phyloP scores from a whole-genome alignment of 192 early-diverging fungal species.

The Rhizophagus prolifer region DNA sequence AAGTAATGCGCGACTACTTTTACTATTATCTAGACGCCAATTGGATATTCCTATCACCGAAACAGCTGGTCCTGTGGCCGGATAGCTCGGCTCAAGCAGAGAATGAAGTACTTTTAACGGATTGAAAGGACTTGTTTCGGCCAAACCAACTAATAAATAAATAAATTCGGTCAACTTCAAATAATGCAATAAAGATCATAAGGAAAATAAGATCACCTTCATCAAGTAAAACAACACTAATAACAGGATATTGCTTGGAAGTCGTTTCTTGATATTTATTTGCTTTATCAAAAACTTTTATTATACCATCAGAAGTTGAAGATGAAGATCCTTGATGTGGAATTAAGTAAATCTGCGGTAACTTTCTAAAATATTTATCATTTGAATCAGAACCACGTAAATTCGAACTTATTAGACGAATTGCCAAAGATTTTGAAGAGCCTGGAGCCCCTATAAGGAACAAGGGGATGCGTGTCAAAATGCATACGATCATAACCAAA shows the following conservation, averaged over 20 bases:
- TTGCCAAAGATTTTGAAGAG: conserved; percentile 27
- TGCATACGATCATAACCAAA: conserved; percentile 29
- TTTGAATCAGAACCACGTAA: conserved; percentile 27
- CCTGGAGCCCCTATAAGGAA: conserved; percentile 30
- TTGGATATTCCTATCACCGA: conserved; percentile 30
- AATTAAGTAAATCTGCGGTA: conserved; percentile 25
- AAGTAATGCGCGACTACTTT: conserved; percentile 25
- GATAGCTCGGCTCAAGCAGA: neutral
- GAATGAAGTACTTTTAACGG: neutral
- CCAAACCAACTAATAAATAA: conserved; percentile 28
- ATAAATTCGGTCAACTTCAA: neutral
- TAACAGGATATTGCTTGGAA: conserved; percentile 13
- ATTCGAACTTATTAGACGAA: conserved; percentile 23
- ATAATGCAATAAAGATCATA: neutral
- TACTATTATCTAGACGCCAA: conserved; percentile 32
- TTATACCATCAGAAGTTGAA: conserved; percentile 33
- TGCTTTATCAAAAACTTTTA: conserved; percentile 22
- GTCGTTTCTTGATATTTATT: conserved; percentile 10
- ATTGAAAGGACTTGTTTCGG: conserved; percentile 23
- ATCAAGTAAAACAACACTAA: conserved; percentile 29
- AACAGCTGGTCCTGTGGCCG: neutral
- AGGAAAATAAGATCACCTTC: neutral
- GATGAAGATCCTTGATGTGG: conserved; percentile 31
- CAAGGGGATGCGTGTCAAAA: conserved; percentile 21
- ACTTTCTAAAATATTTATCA: conserved; percentile 18